Evolutionary conservation across 371 early-diverging fungal genomes (phyloP).

Genomic region (Fennellomyces sp.): DNA sequence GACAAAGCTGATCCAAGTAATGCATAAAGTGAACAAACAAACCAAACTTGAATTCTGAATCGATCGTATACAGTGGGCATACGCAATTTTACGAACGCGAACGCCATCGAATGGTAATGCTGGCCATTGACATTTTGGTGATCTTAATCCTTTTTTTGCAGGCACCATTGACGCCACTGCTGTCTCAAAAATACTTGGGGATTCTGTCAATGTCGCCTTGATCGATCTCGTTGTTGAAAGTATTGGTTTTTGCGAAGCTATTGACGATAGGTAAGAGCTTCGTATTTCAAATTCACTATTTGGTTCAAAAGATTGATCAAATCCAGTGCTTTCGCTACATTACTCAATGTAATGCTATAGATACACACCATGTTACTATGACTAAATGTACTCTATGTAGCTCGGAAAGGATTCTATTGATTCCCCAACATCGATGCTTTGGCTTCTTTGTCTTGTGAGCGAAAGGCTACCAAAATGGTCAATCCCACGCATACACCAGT

Average conservation of each 20-base stretch:
- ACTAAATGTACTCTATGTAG: neutral
- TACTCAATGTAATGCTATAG: constrained; percentile 11
- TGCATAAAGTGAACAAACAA: neutral
- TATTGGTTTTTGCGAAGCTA: constrained; percentile 33
- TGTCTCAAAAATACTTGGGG: constrained; percentile 13
- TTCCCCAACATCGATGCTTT: constrained; percentile 20
- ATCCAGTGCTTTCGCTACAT: constrained; percentile 3
- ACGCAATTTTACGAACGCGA: constrained; percentile 13
- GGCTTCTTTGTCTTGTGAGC: constrained; percentile 30
- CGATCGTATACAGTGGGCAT: constrained; percentile 23
- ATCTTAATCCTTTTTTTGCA: neutral
- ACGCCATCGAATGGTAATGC: constrained; percentile 11
- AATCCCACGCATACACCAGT: constrained; percentile 28
- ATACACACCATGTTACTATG: neutral
- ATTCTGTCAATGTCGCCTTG: constrained; percentile 31
- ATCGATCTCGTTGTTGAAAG: constrained; percentile 31
- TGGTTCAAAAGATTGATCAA: neutral
- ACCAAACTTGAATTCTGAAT: neutral
- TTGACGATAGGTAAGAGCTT: constrained; percentile 30
- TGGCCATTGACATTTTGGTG: neutral
- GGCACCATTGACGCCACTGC: neutral
- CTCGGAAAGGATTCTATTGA: constrained; percentile 11
- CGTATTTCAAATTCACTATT: neutral
- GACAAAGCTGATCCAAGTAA: constrained; percentile 19
- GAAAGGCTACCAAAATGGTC: constrained; percentile 27